A percentile compares a stretch with the other conserved stretches of the same genome.
Evolutionary conservation across 306 rosid species (phyloP).

Genomic region (Neltuma alba): DNA sequence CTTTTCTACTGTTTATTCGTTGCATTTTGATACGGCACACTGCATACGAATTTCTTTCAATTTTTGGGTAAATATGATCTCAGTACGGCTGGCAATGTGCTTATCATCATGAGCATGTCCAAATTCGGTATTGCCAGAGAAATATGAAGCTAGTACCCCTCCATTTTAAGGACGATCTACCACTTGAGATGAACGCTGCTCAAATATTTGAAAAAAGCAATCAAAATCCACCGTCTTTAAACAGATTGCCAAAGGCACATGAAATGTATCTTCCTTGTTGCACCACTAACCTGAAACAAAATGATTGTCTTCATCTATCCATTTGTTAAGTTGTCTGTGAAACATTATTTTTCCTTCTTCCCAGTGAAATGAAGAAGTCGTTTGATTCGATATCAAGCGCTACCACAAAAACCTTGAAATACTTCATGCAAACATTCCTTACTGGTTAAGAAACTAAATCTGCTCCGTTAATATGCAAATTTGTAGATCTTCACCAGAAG

Average conservation of each 20-base stretch:
- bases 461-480: background rate
- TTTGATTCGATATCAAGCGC: background rate
- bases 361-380: background rate
- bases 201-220: background rate
- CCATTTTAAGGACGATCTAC: background rate
- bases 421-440: background rate
- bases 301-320: constrained; percentile 15
- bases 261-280: background rate
- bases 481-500: background rate
- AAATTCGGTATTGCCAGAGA: constrained; percentile 19
- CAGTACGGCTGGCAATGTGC: background rate
- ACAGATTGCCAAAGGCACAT: background rate
- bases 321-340: constrained; percentile 35
- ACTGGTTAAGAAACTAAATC: background rate
- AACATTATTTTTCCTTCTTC: background rate
- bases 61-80: constrained; percentile 2
- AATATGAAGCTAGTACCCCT: constrained; percentile 13
- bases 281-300: background rate
- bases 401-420: background rate
- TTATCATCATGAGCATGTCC: background rate
- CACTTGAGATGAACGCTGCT: background rate
- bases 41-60: constrained; percentile 27
- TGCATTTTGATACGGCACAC: background rate
- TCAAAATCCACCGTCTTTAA: background rate
- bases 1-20: constrained; percentile 18